These are phyloP conservation scores for Fusarium falciforme DNA, from an alignment of 2,329 filamentous ascomycete species.

Conservation along the genomic window DNA sequence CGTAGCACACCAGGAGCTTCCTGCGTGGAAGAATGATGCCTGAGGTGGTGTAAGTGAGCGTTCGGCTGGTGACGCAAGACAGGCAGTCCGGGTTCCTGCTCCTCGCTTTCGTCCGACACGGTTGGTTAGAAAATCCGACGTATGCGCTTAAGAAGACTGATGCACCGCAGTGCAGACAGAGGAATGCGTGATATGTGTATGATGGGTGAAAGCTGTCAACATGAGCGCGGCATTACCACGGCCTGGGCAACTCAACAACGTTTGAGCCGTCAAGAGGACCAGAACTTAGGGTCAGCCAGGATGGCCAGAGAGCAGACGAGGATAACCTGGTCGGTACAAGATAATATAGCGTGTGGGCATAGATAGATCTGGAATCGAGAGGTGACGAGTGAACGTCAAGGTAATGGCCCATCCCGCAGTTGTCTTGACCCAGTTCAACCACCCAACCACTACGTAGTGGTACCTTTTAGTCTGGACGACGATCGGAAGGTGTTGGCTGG, in stretches of 20 bases:
- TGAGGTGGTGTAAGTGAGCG: conserved; percentile 2
- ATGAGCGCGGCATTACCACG: neutral
- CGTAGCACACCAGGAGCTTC: conserved; percentile 2
- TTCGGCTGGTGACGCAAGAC: neutral
- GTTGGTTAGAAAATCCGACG: neutral
- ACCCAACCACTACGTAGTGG: conserved; percentile 34
- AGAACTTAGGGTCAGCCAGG: neutral
- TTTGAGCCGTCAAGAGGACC: neutral
- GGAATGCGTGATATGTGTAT: conserved; percentile 15
- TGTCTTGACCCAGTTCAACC: conserved; percentile 14
- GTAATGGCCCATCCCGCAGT: conserved; percentile 1
- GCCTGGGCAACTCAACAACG: neutral
- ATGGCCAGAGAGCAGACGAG: neutral
- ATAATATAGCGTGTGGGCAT: conserved; percentile 4
- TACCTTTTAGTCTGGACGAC: conserved; percentile 11
- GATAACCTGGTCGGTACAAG: neutral
- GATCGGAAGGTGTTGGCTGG: conserved; percentile 9
- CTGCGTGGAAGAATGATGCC: neutral
- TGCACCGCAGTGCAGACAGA: neutral
- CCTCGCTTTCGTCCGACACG: neutral
- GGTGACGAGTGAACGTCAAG: conserved; percentile 30
- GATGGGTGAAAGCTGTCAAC: neutral
- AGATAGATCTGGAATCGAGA: conserved; percentile 16
- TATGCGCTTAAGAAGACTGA: neutral
- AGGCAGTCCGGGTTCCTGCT: neutral